Conservation (phyloP, 176 grass and related monocot species). For the Themeda triandra region DNA sequence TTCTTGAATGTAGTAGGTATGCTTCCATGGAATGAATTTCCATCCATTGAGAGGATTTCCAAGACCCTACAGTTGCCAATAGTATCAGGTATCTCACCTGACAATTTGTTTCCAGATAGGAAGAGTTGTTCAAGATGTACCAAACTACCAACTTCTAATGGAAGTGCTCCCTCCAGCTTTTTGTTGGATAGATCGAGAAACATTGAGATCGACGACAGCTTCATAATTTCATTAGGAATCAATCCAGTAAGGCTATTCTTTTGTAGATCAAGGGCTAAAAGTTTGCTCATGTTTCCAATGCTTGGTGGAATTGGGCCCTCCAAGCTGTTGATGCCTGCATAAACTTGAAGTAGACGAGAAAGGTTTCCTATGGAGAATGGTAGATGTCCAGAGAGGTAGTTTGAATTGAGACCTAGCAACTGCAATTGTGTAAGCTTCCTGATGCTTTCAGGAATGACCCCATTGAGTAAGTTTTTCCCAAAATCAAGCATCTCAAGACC, state of each 20-base stretch:
- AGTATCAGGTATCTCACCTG: slow-evolving; percentile 20
- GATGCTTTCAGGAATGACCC: slow-evolving; percentile 19
- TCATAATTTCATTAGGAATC: background rate
- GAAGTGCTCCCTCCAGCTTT: background rate
- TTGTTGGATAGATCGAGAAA: background rate
- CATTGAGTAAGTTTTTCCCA: background rate
- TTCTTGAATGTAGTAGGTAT: slow-evolving; percentile 27
- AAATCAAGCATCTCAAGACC: background rate
- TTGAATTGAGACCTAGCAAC: background rate
- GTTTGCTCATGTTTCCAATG: background rate
- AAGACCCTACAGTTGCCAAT: slow-evolving; percentile 25
- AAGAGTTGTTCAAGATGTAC: background rate
- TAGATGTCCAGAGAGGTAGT: background rate
- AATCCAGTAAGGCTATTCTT: background rate
- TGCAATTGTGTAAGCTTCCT: slow-evolving; percentile 17
- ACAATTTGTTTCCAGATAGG: slow-evolving; percentile 19
- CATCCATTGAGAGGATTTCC: slow-evolving; percentile 21
- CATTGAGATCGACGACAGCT: background rate
- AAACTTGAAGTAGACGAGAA: background rate
- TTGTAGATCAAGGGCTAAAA: background rate
- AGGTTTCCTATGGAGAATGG: background rate
- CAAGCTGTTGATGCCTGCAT: background rate
- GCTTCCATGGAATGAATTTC: slow-evolving; percentile 27
- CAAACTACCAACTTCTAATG: slow-evolving; percentile 7
- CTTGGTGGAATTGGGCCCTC: background rate